A percentile compares a stretch with the other conserved stretches of the same genome.
phyloP scores from a whole-genome alignment of 208 protist genomes.

The Porcisia hertigi region DNA sequence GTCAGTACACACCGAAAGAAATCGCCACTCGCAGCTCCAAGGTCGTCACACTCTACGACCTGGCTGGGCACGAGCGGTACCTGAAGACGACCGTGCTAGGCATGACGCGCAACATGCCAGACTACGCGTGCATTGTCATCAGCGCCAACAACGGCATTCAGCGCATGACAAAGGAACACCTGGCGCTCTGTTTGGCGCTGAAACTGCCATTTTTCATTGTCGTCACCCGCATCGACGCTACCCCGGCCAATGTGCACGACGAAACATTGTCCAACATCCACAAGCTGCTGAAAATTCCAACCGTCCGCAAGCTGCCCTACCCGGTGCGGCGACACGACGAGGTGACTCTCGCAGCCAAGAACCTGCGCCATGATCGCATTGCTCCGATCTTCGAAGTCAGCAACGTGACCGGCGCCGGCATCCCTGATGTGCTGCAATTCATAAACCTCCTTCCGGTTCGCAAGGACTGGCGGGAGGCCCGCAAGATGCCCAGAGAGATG shows the following conservation, averaged over 20 bases:
- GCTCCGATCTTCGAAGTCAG: constrained; percentile 93
- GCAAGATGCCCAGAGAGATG: constrained; percentile 79
- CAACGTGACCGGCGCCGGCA: constrained; percentile 94
- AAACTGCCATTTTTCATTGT: constrained; percentile 96
- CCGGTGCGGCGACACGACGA: constrained; percentile 88
- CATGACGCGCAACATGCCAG: constrained; percentile 95
- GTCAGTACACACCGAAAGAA: constrained; percentile 67
- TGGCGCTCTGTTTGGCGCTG: constrained; percentile 96
- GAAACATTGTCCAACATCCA: constrained; percentile 88
- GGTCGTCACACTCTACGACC: constrained; percentile 96
- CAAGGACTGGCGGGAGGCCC: constrained; percentile 87
- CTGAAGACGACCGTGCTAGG: constrained; percentile 98
- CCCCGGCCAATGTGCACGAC: constrained; percentile 90
- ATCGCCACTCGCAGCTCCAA: constrained; percentile 87
- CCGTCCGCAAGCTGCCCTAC: constrained; percentile 93
- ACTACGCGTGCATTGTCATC: constrained; percentile 95
- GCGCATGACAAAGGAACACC: constrained; percentile 96
- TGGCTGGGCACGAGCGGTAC: constrained; percentile 98
- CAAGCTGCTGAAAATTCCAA: constrained; percentile 94
- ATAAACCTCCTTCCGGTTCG: constrained; percentile 92
- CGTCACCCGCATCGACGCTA: constrained; percentile 97
- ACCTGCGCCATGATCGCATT: constrained; percentile 87
- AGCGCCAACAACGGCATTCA: constrained; percentile 93
- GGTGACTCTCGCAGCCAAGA: constrained; percentile 92
- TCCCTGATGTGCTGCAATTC: constrained; percentile 86